Conservation (phyloP, 768 basidiomycete genomes). For the Amanita phalloides region DNA sequence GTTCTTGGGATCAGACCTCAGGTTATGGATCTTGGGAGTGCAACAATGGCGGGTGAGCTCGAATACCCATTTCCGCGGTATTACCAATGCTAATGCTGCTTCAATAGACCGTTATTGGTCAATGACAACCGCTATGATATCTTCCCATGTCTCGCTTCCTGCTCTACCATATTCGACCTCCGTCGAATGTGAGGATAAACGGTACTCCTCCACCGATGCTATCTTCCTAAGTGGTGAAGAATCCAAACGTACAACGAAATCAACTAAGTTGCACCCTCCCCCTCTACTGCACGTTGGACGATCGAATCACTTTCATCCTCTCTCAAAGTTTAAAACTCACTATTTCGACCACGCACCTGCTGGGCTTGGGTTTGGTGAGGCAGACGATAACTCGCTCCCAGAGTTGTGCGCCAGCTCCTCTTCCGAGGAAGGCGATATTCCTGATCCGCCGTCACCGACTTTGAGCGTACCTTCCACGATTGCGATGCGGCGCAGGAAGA, state of each 20-base stretch:
- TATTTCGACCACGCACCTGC: background rate
- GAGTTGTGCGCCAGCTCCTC: background rate
- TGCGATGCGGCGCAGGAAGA: slow-evolving; percentile 2
- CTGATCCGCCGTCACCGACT: background rate
- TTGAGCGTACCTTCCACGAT: background rate
- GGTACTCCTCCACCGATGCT: background rate
- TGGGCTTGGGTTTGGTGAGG: background rate
- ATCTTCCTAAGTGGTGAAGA: background rate
- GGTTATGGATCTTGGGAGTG: slow-evolving; percentile 18
- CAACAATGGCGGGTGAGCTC: slow-evolving; percentile 2
- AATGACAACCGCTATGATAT: background rate
- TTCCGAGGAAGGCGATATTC: background rate
- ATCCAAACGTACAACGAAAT: background rate
- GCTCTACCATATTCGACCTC: background rate
- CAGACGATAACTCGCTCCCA: background rate
- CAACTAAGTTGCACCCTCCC: background rate
- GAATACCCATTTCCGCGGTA: background rate
- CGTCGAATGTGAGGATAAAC: background rate
- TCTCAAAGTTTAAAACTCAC: background rate
- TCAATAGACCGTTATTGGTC: background rate
- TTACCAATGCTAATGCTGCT: background rate
- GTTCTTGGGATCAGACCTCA: slow-evolving; percentile 34
- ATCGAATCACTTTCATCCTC: background rate
- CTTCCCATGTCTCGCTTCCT: background rate
- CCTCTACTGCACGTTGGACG: background rate